Evolutionary conservation across 345 rosid genomes (phyloP).

Genomic region (Gossypium longicalyx): DNA sequence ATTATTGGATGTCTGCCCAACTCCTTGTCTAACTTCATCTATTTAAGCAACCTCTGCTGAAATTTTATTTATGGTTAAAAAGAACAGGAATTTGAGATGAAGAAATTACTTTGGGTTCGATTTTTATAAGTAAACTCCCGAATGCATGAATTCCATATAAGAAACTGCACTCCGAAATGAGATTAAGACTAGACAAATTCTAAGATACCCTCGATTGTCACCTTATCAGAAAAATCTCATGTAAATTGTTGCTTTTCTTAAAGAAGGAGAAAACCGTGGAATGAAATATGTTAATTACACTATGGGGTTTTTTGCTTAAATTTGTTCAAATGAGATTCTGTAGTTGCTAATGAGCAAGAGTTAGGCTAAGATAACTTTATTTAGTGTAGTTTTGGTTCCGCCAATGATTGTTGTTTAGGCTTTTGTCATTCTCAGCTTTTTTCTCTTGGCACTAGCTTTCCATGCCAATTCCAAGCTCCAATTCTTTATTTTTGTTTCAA

Average conservation of each 20-base stretch:
- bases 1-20: background rate
- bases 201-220: background rate
- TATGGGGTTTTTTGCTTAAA: background rate
- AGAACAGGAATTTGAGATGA: background rate
- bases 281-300: background rate
- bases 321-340: background rate
- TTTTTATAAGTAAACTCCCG: background rate
- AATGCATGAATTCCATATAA: background rate
- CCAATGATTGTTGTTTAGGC: background rate
- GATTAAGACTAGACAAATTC: background rate
- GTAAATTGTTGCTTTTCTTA: background rate
- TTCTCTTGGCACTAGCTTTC: background rate
- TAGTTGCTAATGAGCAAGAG: background rate
- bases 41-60: background rate
- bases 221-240: background rate
- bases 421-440: conserved; percentile 3
- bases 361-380: background rate
- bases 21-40: background rate
- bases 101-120: background rate
- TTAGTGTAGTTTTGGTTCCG: background rate
- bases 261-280: background rate
- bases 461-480: too few species aligned
- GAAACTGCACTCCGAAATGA: background rate
- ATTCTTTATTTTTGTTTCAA: too few species aligned
- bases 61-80: background rate